Conservation (phyloP, 192 early-diverging fungal genomes). For the Coemansia sp. region DNA sequence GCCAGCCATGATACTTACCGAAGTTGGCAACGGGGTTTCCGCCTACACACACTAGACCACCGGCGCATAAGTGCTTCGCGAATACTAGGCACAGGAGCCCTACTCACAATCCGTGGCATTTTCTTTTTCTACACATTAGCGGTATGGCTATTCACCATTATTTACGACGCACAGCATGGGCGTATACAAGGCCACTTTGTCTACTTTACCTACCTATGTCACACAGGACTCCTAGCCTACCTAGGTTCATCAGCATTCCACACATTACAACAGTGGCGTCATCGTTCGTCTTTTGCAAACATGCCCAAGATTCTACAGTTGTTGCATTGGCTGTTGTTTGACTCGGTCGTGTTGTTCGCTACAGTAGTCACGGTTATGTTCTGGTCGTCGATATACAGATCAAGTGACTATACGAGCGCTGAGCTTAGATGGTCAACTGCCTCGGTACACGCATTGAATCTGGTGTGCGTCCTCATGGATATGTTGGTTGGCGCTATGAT, state of each 20-base stretch:
- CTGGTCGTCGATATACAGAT: constrained; percentile 40
- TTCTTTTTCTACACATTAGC: constrained; percentile 35
- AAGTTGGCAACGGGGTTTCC: constrained; percentile 19
- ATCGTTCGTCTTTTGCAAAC: constrained; percentile 12
- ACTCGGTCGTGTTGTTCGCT: constrained; percentile 36
- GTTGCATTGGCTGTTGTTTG: constrained; percentile 52
- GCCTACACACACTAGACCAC: constrained; percentile 32
- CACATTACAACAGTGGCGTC: constrained; percentile 19
- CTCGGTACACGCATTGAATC: constrained; percentile 44
- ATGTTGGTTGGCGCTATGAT: constrained; percentile 29
- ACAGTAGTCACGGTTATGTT: constrained; percentile 35
- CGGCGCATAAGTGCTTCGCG: constrained; percentile 31
- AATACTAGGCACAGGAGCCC: constrained; percentile 11
- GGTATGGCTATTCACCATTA: constrained; percentile 35
- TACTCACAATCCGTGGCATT: constrained; percentile 15
- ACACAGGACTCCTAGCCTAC: constrained; percentile 45
- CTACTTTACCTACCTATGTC: constrained; percentile 48
- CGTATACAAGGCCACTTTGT: constrained; percentile 32
- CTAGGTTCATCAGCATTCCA: constrained; percentile 25
- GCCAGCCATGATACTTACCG: neutral
- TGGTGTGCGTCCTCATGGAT: constrained; percentile 27
- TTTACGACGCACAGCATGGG: constrained; percentile 23
- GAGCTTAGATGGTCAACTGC: constrained; percentile 28
- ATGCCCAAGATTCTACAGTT: constrained; percentile 40
- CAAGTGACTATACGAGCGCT: constrained; percentile 2